Evolutionary conservation across 495 filamentous ascomycete species (phyloP).

Genomic region (Podospora fimiseda): DNA sequence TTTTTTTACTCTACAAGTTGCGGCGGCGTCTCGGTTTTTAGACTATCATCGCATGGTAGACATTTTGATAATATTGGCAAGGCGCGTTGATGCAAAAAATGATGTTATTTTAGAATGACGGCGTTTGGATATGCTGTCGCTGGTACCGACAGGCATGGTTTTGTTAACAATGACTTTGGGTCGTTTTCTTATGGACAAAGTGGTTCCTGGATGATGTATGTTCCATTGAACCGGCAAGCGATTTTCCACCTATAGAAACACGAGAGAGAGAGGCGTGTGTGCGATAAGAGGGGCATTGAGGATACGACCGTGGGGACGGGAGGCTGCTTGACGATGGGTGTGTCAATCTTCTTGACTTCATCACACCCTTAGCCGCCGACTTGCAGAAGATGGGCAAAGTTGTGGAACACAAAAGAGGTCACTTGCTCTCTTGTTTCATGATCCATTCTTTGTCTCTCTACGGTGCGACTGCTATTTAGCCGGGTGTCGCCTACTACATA

Average conservation of each 20-base stretch:
- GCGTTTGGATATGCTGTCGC: not conserved
- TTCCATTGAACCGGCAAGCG: not conserved
- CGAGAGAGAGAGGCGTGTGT: not conserved
- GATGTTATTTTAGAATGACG: not conserved
- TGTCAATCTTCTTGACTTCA: too few relatives aligned
- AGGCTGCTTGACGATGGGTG: not conserved
- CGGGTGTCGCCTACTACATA: too few relatives aligned
- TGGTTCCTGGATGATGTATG: not conserved
- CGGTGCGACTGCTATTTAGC: too few relatives aligned
- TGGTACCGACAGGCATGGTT: too few relatives aligned
- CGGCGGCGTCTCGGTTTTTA: conserved; percentile 20
- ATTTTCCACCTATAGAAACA: conserved; percentile 15
- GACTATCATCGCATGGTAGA: conserved; percentile 14
- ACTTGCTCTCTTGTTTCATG: too few relatives aligned
- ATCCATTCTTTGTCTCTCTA: too few relatives aligned
- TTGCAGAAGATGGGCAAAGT: too few relatives aligned
- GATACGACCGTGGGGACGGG: not conserved
- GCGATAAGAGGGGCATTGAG: not conserved
- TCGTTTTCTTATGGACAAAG: not conserved
- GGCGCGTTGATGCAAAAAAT: not conserved
- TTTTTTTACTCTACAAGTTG: conserved; percentile 13
- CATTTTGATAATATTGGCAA: conserved; percentile 18
- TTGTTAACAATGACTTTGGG: not conserved
- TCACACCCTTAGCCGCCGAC: too few relatives aligned
- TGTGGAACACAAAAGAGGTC: too few relatives aligned